These are phyloP conservation scores for Fusarium hainanense DNA, from an alignment of 2,329 filamentous ascomycete species.

Conservation along the genomic window DNA sequence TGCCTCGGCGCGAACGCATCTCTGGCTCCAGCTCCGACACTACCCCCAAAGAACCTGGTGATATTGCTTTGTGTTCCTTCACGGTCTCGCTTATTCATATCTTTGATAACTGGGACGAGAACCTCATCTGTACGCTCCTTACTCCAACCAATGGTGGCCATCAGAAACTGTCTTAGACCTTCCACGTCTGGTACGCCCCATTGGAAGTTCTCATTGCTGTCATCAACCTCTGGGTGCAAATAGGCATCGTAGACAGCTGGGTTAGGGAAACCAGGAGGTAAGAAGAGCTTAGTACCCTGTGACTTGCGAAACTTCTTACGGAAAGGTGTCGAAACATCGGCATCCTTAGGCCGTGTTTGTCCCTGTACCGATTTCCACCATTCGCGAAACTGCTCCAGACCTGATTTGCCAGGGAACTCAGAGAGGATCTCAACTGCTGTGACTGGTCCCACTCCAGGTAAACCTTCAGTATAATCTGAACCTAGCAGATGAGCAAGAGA, in stretches of 20 bases:
- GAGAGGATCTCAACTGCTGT: conserved; percentile 94
- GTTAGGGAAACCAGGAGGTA: conserved; percentile 84
- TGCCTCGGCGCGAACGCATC: conserved; percentile 78
- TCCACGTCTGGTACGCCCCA: conserved; percentile 97
- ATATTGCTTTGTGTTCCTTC: conserved; percentile 98
- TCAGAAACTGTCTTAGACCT: conserved; percentile 83
- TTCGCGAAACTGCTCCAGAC: conserved; percentile 79
- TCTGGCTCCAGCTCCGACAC: conserved; percentile 73
- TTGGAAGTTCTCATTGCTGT: conserved; percentile 80
- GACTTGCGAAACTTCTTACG: conserved; percentile 86
- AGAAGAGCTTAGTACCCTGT: conserved; percentile 85
- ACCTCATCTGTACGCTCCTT: conserved; percentile 95
- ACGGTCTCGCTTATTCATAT: conserved; percentile 88
- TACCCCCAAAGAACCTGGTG: conserved; percentile 87
- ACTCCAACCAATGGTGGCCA: conserved; percentile 92
- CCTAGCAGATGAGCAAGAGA: conserved; percentile 90
- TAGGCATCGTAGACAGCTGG: conserved; percentile 85
- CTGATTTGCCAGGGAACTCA: conserved; percentile 75
- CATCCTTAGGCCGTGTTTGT: conserved; percentile 71
- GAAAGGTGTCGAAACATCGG: conserved; percentile 71
- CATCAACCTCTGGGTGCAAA: conserved; percentile 85
- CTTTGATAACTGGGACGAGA: conserved; percentile 90
- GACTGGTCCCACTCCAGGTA: conserved; percentile 91
- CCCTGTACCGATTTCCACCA: conserved; percentile 89
- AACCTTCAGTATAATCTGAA: conserved; percentile 93